A percentile compares a stretch with the other conserved stretches of the same genome.
Evolutionary conservation across 2,329 filamentous ascomycete species (phyloP).

Genomic region (Colletotrichum sp.): DNA sequence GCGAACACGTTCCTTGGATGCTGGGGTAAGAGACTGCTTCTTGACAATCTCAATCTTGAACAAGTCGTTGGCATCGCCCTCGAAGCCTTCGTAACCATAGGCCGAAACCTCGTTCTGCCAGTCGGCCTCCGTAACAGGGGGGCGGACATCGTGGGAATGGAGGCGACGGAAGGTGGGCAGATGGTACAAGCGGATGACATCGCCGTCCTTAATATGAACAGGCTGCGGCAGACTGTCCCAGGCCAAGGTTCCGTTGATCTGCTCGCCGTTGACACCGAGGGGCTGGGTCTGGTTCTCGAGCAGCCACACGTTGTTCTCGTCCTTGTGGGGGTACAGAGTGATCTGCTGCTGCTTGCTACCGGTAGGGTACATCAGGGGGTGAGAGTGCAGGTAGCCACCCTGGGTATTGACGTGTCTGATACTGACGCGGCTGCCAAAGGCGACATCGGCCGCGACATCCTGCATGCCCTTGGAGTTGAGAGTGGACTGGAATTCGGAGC

Average conservation of each 20-base stretch:
- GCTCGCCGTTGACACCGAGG: slow-evolving; percentile 73
- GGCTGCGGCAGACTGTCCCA: slow-evolving; percentile 78
- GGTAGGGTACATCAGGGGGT: slow-evolving; percentile 95
- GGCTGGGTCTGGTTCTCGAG: slow-evolving; percentile 97
- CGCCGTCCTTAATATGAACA: slow-evolving; percentile 77
- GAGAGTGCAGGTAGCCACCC: slow-evolving; percentile 96
- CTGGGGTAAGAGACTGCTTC: slow-evolving; percentile 78
- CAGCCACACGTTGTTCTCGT: slow-evolving; percentile 95
- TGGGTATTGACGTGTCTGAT: slow-evolving; percentile 97
- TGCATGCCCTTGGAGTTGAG: slow-evolving; percentile 97
- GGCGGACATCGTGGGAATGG: slow-evolving; percentile 93
- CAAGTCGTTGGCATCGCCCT: slow-evolving; percentile 94
- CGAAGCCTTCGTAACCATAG: slow-evolving; percentile 96
- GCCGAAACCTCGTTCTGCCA: slow-evolving; percentile 98
- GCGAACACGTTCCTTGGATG: slow-evolving; percentile 83
- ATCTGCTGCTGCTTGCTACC: slow-evolving; percentile 99
- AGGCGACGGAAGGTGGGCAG: slow-evolving; percentile 82
- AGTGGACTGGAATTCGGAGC: slow-evolving; percentile 97
- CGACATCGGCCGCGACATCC: slow-evolving; percentile 90
- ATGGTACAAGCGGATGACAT: slow-evolving; percentile 85
- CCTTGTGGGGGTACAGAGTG: slow-evolving; percentile 97
- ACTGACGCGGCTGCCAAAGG: slow-evolving; percentile 83
- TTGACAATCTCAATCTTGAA: slow-evolving; percentile 97
- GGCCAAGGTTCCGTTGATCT: slow-evolving; percentile 79
- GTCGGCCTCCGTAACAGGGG: slow-evolving; percentile 83